Evolutionary conservation across 2,329 filamentous ascomycete species (phyloP).

Genomic region (Penicillium sp.): DNA sequence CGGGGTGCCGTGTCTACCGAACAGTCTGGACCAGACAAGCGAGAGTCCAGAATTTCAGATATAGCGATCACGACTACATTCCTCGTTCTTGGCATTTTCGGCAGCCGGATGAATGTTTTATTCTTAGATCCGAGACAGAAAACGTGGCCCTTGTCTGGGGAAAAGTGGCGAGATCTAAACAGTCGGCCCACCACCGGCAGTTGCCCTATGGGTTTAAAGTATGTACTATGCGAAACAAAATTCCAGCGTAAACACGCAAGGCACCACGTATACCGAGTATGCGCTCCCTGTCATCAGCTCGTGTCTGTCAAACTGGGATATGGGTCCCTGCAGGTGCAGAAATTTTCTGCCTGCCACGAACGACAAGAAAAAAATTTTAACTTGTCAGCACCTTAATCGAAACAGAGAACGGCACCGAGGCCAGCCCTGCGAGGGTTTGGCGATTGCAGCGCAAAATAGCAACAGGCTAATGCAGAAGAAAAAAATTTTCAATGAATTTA

Average conservation of each 20-base stretch:
- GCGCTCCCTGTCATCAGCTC: background rate
- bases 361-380: conserved; percentile 13
- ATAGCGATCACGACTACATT: background rate
- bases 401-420: conserved; percentile 4
- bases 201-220: conserved; percentile 1
- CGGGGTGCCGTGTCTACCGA: conserved; percentile 20
- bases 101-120: background rate
- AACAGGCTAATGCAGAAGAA: conserved; percentile 26
- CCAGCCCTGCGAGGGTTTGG: conserved; percentile 1
- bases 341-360: background rate
- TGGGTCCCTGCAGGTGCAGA: conserved; percentile 7
- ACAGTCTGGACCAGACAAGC: conserved; percentile 14
- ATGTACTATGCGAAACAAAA: background rate
- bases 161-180: conserved; percentile 18
- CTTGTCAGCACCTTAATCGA: conserved; percentile 25
- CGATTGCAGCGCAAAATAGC: conserved; percentile 20
- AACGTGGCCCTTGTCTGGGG: conserved; percentile 21
- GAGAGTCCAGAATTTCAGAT: conserved; percentile 3
- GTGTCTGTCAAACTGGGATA: background rate
- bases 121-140: conserved; percentile 4
- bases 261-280: conserved; percentile 1
- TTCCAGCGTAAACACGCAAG: background rate
- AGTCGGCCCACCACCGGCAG: conserved; percentile 6
- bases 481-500: conserved; percentile 15
- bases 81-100: background rate